phyloP scores from a whole-genome alignment of 257 asterid genomes.

The Apocynum venetum region DNA sequence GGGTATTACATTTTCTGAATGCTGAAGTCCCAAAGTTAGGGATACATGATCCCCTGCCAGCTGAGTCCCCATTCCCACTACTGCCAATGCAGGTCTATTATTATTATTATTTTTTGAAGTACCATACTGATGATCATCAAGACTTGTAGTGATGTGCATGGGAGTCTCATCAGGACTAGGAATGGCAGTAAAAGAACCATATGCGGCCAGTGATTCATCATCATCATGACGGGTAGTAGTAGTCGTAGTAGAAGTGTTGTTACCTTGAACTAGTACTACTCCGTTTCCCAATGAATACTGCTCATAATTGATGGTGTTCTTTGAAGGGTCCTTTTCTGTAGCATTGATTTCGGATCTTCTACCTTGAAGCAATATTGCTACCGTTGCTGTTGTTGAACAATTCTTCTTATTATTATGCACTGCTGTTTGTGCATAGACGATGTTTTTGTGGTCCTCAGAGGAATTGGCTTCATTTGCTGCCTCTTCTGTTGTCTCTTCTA shows the following conservation, averaged over 20 bases:
- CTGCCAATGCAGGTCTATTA: constrained; percentile 2
- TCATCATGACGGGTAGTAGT: constrained; percentile 8
- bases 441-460: constrained; percentile 18
- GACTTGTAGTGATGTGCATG: constrained; percentile 3
- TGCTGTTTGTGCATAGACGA: constrained; percentile 26
- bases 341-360: constrained; percentile 38
- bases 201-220: constrained; percentile 8
- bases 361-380: constrained; percentile 20
- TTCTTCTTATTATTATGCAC: constrained; percentile 9
- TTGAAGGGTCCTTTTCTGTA: constrained; percentile 45
- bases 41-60: constrained; percentile 49
- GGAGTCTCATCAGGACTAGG: neutral
- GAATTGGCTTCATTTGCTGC: constrained; percentile 13
- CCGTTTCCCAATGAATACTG: constrained; percentile 42
- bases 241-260: constrained; percentile 15
- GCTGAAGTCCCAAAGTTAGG: constrained; percentile 66
- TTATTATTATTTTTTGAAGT: neutral
- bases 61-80: constrained; percentile 24
- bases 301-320: constrained; percentile 28
- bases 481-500: constrained; percentile 14
- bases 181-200: constrained; percentile 10
- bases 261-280: constrained; percentile 22
- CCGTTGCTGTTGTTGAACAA: constrained; percentile 4
- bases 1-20: constrained; percentile 51
- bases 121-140: neutral